These are phyloP conservation scores for Penicillium sp. DNA, from an alignment of 2,329 filamentous ascomycete genomes.

Conservation along the genomic window DNA sequence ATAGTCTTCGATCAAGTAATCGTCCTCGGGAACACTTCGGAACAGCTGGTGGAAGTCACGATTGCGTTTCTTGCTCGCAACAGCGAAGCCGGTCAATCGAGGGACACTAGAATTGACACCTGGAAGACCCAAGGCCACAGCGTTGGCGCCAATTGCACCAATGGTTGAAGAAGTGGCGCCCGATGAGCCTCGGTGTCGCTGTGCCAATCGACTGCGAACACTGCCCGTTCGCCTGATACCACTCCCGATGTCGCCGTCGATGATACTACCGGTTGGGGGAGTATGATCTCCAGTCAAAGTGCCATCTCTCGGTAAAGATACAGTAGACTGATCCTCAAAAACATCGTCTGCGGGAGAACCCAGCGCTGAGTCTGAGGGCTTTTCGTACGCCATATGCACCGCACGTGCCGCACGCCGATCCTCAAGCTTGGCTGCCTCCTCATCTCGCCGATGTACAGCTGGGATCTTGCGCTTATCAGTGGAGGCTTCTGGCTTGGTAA, in stretches of 20 bases:
- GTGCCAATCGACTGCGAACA: conserved; percentile 58
- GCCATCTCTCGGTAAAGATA: conserved; percentile 26
- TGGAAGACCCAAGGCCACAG: conserved; percentile 62
- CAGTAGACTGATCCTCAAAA: conserved; percentile 27
- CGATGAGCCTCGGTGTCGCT: conserved; percentile 76
- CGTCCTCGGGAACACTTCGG: conserved; percentile 94
- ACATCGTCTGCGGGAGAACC: conserved; percentile 39
- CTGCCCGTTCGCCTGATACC: conserved; percentile 60
- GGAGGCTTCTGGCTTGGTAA: conserved; percentile 32
- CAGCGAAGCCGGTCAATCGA: conserved; percentile 87
- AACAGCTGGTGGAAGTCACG: conserved; percentile 90
- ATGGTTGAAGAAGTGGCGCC: conserved; percentile 63
- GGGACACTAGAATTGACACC: conserved; percentile 55
- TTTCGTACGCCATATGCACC: conserved; percentile 56
- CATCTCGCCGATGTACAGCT: conserved; percentile 41
- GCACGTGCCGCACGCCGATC: conserved; percentile 55
- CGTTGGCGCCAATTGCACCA: conserved; percentile 65
- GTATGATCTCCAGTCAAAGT: conserved; percentile 53
- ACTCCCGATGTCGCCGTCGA: conserved; percentile 54
- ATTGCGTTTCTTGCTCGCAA: conserved; percentile 93
- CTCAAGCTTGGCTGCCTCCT: conserved; percentile 52
- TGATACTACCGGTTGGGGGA: conserved; percentile 59
- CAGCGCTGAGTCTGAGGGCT: conserved; percentile 31
- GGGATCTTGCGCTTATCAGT: conserved; percentile 34
- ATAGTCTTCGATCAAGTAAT: conserved; percentile 97